Evolutionary conservation across 805 yeast species (phyloP), one percentile per base, ranked within the genome.

Genomic region (Candida suzukii): DNA sequence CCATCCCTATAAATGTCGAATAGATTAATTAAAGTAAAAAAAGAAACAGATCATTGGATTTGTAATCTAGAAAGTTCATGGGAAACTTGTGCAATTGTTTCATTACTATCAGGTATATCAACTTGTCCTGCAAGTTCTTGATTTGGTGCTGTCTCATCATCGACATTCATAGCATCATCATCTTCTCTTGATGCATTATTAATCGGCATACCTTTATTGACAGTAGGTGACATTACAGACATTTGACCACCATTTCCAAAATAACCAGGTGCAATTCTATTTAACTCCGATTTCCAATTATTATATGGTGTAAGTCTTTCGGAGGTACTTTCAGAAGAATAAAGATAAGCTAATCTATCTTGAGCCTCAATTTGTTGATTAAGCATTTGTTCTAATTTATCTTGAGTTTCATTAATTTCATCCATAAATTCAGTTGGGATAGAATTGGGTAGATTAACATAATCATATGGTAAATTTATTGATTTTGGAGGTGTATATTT

Each of bases 211-310:
- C 19, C 16, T n/a, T n/a, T 29, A 29, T 31, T 31, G 5, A 31
- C 36, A 21, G 56, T 58, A 12, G 63, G 59, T 3, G 45, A 36
- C 61, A 58, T 53, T 2, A 58, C 44, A 12, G 51, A 47, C 25
- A 47, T 40, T 8, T 40, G 41, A 5, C 57, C 56, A 33, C 49
- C n/a, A n/a, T n/a, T n/a, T n/a, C n/a, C 56, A 33, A 56, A 50
- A 37, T 58, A 58, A 2, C 63, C 63, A 9, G 63, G 63, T 2
- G 54, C 56, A 38, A 48, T 42, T 35, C 26, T 38, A 22, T 34
- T 37, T 2, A 51, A 39, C 12, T 47, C 46, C 13, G 36, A 12
- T 34, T 46, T 40, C 61, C 61, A 57, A 1, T 44, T 40, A 3
- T 39, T 29, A 29, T 46, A 57, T 35, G 21, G 30, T 12, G 35